phyloP scores from a whole-genome alignment of 345 rosid species.

The Arabis alpina region DNA sequence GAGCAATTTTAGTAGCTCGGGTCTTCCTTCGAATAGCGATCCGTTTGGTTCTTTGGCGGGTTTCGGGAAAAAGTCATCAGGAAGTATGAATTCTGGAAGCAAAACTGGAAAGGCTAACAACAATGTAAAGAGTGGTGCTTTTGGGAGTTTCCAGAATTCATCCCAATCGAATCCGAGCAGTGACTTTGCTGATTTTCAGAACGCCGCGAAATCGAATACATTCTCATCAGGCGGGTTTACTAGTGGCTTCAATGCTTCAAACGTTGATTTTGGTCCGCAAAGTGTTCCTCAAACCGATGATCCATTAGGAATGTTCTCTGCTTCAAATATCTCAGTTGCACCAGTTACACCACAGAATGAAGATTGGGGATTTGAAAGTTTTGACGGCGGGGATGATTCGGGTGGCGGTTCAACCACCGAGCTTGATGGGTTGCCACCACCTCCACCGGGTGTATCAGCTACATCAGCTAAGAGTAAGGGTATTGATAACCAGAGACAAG shows the following conservation, averaged over 20 bases:
- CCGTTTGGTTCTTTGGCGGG: constrained; percentile 86
- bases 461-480: constrained; percentile 85
- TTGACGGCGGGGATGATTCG: constrained; percentile 64
- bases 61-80: constrained; percentile 63
- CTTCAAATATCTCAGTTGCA: constrained; percentile 47
- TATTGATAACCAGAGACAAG: constrained; percentile 81
- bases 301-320: constrained; percentile 68
- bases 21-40: constrained; percentile 57
- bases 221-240: constrained; percentile 54
- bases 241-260: too few species aligned
- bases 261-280: constrained; percentile 49
- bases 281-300: constrained; percentile 57
- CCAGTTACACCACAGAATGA: constrained; percentile 50
- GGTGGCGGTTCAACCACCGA: constrained; percentile 85
- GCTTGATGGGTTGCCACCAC: constrained; percentile 97
- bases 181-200: constrained; percentile 69
- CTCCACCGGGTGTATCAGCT: constrained; percentile 84
- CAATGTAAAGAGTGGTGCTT: constrained; percentile 42
- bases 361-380: constrained; percentile 87
- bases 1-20: constrained; percentile 47
- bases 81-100: constrained; percentile 54
- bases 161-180: constrained; percentile 36
- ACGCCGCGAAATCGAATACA: constrained; percentile 42
- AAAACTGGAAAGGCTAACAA: constrained; percentile 46
- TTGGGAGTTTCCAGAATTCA: constrained; percentile 67